Conservation (phyloP, 2,329 filamentous ascomycete genomes). For the Fusarium sp. region DNA sequence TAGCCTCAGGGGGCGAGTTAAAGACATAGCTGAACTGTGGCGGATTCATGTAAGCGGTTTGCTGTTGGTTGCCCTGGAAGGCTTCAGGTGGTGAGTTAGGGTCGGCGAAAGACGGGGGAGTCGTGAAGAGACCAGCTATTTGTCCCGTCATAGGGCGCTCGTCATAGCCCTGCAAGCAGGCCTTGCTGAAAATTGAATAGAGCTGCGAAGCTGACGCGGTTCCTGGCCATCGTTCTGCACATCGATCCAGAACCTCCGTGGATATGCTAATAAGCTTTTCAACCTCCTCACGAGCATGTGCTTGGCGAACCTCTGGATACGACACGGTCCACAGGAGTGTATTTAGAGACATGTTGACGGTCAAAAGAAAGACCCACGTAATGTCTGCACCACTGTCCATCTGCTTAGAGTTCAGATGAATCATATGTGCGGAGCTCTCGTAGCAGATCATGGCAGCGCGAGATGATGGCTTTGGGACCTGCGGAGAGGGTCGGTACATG, state of each 20-base stretch:
- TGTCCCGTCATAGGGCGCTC: constrained; percentile 53
- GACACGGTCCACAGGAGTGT: constrained; percentile 92
- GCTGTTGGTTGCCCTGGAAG: constrained; percentile 48
- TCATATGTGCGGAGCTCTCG: constrained; percentile 83
- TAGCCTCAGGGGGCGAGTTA: constrained; percentile 64
- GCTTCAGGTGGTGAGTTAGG: constrained; percentile 49
- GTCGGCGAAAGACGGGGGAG: constrained; percentile 49
- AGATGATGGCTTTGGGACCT: constrained; percentile 85
- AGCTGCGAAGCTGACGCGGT: constrained; percentile 85
- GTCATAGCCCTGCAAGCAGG: constrained; percentile 90
- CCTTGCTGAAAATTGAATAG: constrained; percentile 85
- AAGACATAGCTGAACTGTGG: constrained; percentile 70
- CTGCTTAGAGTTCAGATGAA: constrained; percentile 82
- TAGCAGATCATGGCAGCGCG: constrained; percentile 85
- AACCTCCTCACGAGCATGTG: constrained; percentile 79
- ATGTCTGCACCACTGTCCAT: constrained; percentile 81
- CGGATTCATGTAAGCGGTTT: constrained; percentile 57
- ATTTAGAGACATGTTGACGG: constrained; percentile 91
- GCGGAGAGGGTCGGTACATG: constrained; percentile 89
- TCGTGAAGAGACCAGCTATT: constrained; percentile 49
- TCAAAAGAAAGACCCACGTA: constrained; percentile 92
- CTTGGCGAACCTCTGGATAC: constrained; percentile 81
- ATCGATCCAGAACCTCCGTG: constrained; percentile 81
- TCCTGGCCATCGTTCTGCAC: constrained; percentile 91
- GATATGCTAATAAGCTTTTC: constrained; percentile 79